phyloP scores from a whole-genome alignment of 2,329 filamentous ascomycete genomes.

The Myriangium duriaei region DNA sequence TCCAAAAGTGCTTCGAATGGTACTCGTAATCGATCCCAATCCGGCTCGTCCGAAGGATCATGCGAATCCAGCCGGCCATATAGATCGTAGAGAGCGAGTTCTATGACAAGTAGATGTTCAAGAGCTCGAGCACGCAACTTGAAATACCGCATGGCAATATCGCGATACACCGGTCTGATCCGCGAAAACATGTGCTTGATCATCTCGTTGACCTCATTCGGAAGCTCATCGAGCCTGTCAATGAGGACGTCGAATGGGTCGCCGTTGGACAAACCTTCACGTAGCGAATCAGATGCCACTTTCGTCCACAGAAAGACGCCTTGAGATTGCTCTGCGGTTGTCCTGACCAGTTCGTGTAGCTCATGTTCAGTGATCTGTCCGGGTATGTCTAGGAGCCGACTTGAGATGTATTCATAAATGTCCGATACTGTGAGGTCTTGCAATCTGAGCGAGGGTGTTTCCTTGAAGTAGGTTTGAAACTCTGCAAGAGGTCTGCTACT shows the following conservation, averaged over 20 bases:
- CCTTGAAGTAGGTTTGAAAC: not conserved
- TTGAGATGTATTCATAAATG: not conserved
- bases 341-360: not conserved
- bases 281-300: not conserved
- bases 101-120: too few relatives aligned
- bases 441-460: not conserved
- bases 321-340: not conserved
- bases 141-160: too few relatives aligned
- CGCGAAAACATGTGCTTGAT: not conserved
- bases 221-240: not conserved
- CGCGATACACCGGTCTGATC: not conserved
- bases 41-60: too few relatives aligned
- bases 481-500: slow-evolving; percentile 1
- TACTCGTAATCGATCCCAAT: too few relatives aligned
- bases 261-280: not conserved
- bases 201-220: slow-evolving; percentile 3
- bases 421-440: slow-evolving; percentile 1
- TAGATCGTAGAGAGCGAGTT: too few relatives aligned
- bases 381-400: not conserved
- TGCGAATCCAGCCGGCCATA: too few relatives aligned
- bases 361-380: not conserved
- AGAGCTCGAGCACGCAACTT: too few relatives aligned
- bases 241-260: not conserved
- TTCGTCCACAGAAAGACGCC: slow-evolving; percentile 3
- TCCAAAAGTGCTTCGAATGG: too few relatives aligned